These are phyloP conservation scores for Bipolaris sorokiniana DNA, from an alignment of 2,329 filamentous ascomycete genomes.

Conservation along the genomic window DNA sequence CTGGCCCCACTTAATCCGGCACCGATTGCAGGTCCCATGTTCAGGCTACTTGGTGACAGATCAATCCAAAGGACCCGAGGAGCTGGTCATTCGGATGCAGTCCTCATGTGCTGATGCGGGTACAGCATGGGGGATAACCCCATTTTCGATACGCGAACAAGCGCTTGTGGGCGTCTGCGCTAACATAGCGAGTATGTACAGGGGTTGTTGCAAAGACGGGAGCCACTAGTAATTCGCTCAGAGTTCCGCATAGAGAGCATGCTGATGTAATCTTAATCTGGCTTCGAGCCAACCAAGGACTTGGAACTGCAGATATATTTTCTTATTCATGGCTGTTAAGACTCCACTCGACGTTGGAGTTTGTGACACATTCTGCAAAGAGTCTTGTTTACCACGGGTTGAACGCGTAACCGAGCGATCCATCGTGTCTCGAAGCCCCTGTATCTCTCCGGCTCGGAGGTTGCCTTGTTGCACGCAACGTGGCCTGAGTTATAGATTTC, in stretches of 20 bases:
- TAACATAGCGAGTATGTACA: neutral
- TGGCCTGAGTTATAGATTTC: neutral
- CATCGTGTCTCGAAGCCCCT: neutral
- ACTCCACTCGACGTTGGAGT: neutral
- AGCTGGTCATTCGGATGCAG: neutral
- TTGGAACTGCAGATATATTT: neutral
- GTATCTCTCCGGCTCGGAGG: neutral
- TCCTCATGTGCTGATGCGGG: neutral
- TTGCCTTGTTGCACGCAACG: neutral
- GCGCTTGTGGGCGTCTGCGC: neutral
- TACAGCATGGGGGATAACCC: neutral
- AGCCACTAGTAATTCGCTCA: neutral
- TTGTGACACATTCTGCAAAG: neutral
- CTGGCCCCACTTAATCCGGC: neutral
- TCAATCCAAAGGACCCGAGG: neutral
- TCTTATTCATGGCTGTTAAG: constrained; percentile 1
- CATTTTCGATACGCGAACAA: constrained; percentile 6
- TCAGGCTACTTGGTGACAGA: neutral
- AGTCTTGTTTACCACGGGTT: constrained; percentile 1
- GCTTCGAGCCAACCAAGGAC: neutral
- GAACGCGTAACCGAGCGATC: neutral
- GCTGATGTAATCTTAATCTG: neutral
- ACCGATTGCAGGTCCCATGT: neutral
- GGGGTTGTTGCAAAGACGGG: neutral
- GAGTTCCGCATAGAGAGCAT: neutral